Conservation (phyloP, 2,329 filamentous ascomycete genomes). For the Thelonectria rubi region DNA sequence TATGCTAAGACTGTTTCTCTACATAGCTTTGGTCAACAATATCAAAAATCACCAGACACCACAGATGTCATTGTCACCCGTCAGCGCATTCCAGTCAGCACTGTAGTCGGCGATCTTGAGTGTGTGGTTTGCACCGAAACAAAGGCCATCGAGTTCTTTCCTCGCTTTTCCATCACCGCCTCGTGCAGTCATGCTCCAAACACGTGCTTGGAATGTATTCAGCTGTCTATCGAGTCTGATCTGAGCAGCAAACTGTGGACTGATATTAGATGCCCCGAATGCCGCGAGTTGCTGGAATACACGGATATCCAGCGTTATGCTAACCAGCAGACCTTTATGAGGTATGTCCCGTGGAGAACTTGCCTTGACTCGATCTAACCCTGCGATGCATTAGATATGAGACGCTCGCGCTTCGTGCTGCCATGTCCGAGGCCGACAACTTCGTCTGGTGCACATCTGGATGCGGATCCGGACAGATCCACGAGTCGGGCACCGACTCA, state of each 20-base stretch:
- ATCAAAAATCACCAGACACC: constrained; percentile 42
- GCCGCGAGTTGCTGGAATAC: constrained; percentile 53
- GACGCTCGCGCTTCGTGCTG: constrained; percentile 52
- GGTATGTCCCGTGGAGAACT: constrained; percentile 41
- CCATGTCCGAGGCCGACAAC: constrained; percentile 53
- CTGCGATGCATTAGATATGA: constrained; percentile 49
- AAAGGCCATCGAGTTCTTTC: constrained; percentile 45
- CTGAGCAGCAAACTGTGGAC: constrained; percentile 51
- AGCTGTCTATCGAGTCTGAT: constrained; percentile 47
- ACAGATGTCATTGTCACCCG: constrained; percentile 45
- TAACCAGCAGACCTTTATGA: constrained; percentile 52
- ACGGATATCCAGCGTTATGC: constrained; percentile 57
- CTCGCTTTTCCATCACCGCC: constrained; percentile 45
- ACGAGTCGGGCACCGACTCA: constrained; percentile 50
- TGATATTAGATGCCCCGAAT: constrained; percentile 63
- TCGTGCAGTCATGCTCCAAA: constrained; percentile 47
- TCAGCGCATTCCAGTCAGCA: constrained; percentile 39
- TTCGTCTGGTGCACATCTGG: constrained; percentile 64
- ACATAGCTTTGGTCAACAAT: constrained; percentile 47
- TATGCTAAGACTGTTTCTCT: constrained; percentile 21
- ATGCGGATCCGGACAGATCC: constrained; percentile 63
- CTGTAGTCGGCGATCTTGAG: constrained; percentile 40
- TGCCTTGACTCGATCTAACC: constrained; percentile 12
- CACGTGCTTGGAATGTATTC: constrained; percentile 49
- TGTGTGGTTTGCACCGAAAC: constrained; percentile 50